Evolutionary conservation across 371 early-diverging fungal species (phyloP).

Genomic region (Mortierella polycephala): DNA sequence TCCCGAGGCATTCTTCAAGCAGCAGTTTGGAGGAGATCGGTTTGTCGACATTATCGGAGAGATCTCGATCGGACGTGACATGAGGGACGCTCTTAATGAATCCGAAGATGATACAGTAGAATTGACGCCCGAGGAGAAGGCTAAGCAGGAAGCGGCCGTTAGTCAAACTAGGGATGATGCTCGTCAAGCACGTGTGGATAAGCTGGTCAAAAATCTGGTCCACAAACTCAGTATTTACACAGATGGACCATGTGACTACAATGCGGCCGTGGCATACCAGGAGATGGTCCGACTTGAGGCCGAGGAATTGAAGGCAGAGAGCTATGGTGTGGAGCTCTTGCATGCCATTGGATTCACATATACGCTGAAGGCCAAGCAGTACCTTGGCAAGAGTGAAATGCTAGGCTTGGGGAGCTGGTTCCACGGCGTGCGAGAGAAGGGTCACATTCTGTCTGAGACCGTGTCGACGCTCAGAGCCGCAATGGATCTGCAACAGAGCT

Average conservation of each 20-base stretch:
- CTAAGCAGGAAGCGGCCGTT: constrained; percentile 59
- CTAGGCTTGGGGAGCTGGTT: constrained; percentile 79
- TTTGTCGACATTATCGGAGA: constrained; percentile 96
- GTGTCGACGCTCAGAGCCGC: constrained; percentile 91
- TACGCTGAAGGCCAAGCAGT: constrained; percentile 84
- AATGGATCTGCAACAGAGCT: constrained; percentile 88
- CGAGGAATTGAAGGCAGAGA: constrained; percentile 87
- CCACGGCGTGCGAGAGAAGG: constrained; percentile 76
- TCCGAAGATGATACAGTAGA: constrained; percentile 63
- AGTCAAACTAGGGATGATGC: constrained; percentile 64
- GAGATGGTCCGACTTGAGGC: constrained; percentile 81
- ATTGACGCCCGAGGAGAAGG: constrained; percentile 69
- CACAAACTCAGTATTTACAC: constrained; percentile 83
- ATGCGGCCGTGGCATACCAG: constrained; percentile 71
- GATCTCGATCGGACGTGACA: constrained; percentile 92
- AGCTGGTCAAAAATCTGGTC: constrained; percentile 75
- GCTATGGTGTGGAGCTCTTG: constrained; percentile 91
- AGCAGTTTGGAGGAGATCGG: constrained; percentile 94
- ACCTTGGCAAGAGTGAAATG: constrained; percentile 73
- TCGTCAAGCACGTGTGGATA: constrained; percentile 77
- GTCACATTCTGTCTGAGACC: constrained; percentile 90
- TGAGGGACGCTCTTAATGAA: constrained; percentile 80
- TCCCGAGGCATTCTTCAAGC: constrained; percentile 92
- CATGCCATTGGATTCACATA: constrained; percentile 94
- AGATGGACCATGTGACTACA: constrained; percentile 66